Percentiles rank a stretch among this genome's conserved stretches.
phyloP scores from a whole-genome alignment of 2,329 filamentous ascomycete species.

The Fusarium drepaniforme region DNA sequence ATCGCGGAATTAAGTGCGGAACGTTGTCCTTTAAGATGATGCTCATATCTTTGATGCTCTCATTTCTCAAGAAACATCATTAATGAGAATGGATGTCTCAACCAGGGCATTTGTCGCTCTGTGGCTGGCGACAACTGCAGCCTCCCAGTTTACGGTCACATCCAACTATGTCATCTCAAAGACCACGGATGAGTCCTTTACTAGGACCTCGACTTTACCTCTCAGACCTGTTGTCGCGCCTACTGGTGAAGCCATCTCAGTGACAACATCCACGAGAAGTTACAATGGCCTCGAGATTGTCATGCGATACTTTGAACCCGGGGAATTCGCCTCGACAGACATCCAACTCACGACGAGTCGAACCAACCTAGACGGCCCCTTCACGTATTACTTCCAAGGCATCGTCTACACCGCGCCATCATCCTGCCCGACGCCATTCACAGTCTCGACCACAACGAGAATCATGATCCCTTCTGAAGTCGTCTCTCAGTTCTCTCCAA shows the following conservation, averaged over 20 bases:
- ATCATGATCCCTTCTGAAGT: constrained; percentile 24
- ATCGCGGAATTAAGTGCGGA: not conserved
- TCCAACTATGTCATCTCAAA: constrained; percentile 26
- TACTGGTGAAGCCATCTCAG: constrained; percentile 6
- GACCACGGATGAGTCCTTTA: constrained; percentile 14
- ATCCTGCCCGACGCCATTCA: constrained; percentile 46
- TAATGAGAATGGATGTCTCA: not conserved
- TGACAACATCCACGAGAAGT: constrained; percentile 10
- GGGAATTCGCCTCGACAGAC: constrained; percentile 17
- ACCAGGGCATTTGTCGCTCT: not conserved
- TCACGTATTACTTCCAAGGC: constrained; percentile 31
- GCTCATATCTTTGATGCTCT: not conserved
- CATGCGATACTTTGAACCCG: constrained; percentile 22
- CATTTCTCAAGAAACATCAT: not conserved
- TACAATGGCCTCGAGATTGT: constrained; percentile 34
- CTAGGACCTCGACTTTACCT: constrained; percentile 12
- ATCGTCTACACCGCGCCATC: constrained; percentile 43
- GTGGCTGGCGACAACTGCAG: constrained; percentile 5
- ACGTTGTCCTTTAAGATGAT: not conserved
- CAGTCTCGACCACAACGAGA: constrained; percentile 27
- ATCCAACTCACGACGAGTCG: constrained; percentile 3
- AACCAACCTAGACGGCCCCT: not conserved
- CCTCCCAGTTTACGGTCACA: constrained; percentile 31
- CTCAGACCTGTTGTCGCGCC: constrained; percentile 24
- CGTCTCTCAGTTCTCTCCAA: constrained; percentile 17